phyloP scores from a whole-genome alignment of 2,329 filamentous ascomycete species.

The Colletotrichum salicis region DNA sequence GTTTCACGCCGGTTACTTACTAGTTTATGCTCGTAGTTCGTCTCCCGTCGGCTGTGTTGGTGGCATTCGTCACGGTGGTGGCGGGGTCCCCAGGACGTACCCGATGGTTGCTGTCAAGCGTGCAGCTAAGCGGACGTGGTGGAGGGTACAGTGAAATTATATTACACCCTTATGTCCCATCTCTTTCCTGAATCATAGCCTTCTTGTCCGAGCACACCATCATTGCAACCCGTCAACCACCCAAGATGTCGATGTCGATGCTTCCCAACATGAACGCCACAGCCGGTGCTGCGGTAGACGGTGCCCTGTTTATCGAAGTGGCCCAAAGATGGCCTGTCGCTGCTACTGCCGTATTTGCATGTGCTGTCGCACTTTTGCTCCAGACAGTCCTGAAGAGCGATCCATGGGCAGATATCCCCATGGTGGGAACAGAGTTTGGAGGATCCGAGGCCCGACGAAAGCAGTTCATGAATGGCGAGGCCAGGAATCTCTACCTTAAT shows the following conservation, averaged over 20 bases:
- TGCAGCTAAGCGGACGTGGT: background rate
- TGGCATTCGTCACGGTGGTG: background rate
- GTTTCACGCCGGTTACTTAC: slow-evolving; percentile 2
- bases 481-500: slow-evolving; percentile 40
- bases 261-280: slow-evolving; percentile 17
- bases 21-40: background rate
- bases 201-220: background rate
- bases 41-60: background rate
- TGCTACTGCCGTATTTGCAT: slow-evolving; percentile 2
- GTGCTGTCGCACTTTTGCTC: background rate
- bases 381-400: slow-evolving; percentile 20
- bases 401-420: slow-evolving; percentile 36
- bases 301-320: slow-evolving; percentile 5
- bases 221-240: background rate
- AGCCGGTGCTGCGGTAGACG: background rate
- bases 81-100: background rate
- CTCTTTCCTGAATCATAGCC: background rate
- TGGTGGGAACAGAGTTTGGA: slow-evolving; percentile 41
- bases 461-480: slow-evolving; percentile 39
- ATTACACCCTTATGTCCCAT: slow-evolving; percentile 2
- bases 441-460: slow-evolving; percentile 41
- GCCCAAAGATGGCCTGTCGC: slow-evolving; percentile 20
- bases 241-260: slow-evolving; percentile 16
- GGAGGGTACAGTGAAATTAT: slow-evolving; percentile 1
- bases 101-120: background rate